Evolutionary conservation across 2,329 filamentous ascomycete species (phyloP).

Genomic region (Aspergillus novofumigatus): DNA sequence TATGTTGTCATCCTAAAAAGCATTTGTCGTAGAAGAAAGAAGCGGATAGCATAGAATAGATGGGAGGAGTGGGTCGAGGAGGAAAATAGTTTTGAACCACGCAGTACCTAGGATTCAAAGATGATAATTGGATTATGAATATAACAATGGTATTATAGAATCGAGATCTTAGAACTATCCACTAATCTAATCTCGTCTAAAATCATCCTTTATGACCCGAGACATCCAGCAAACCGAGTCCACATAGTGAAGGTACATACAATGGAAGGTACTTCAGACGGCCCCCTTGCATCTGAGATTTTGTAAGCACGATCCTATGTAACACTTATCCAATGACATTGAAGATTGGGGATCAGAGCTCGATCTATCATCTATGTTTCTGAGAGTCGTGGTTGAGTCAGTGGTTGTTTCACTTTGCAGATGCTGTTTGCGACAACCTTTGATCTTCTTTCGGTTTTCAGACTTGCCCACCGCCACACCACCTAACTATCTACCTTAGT

Average conservation of each 20-base stretch:
- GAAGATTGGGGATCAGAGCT: neutral
- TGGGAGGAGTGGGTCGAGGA: neutral
- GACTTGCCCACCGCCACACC: neutral
- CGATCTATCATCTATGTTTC: neutral
- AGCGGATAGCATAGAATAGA: neutral
- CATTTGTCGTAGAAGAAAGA: neutral
- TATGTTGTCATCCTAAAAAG: neutral
- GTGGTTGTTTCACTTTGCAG: neutral
- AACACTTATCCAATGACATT: neutral
- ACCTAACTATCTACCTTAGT: neutral
- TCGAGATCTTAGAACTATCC: neutral
- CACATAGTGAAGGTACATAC: too few species aligned
- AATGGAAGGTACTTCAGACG: too few species aligned
- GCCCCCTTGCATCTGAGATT: neutral
- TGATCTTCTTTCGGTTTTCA: too few species aligned
- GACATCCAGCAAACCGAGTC: neutral
- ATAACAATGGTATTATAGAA: neutral
- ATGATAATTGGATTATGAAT: neutral
- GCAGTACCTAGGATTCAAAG: neutral
- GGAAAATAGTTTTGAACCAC: neutral
- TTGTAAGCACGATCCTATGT: too few species aligned
- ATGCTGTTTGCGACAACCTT: neutral
- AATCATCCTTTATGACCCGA: neutral
- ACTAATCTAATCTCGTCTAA: neutral
- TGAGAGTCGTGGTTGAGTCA: neutral